Evolutionary conservation across 768 basidiomycete species (phyloP), one percentile per base, ranked within the genome.

Genomic region (Lactarius trivialis): DNA sequence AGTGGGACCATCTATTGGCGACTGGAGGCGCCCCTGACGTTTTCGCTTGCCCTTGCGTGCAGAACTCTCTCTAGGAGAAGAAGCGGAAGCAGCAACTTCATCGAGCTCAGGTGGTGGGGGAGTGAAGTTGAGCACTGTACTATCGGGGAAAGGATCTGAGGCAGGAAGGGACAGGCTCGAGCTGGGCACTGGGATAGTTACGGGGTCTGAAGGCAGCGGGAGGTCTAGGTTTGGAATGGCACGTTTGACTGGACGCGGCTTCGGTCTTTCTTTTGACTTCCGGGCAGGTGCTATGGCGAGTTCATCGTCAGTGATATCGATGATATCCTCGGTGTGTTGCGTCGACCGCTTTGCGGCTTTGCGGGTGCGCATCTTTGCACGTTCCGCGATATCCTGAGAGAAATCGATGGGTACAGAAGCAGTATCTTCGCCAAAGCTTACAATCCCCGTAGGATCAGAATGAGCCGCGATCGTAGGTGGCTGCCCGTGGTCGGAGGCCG

Each of bases 261-360:
- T 69, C 8, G 56, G 33, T 41, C 55, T 67, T 43, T 55, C 24
- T 32, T 30, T 55, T 15, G 50, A 26, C 41, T 61, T 67, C 19
- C 32, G 50, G 5, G 41, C 7, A 32, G 67, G 69, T 2, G 66
- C 60, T n/a, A 68, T 41, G 6, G 65, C 55, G 14, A 73, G 51
- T 26, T 73, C 73, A 21, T 74, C 73, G 7, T 74, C 73, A 1
- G 71, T 67, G 36, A 73, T 58, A 52, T 71, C 70, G 32, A 74
- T 73, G 14, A 71, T 59, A 15, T 71, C 72, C 33, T 62, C 53
- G 14, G 26, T 7, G 14, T 43, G 5, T 11, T 33, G 60, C 21
- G 37, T 26, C 7, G 68, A 9, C 36, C 57, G 52, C 32, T 61
- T 64, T 12, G 68, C 61, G 24, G 68, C 65, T 3, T 66, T 68